Evolutionary conservation across 345 rosid species (phyloP).

Genomic region (Euphorbia peplus): DNA sequence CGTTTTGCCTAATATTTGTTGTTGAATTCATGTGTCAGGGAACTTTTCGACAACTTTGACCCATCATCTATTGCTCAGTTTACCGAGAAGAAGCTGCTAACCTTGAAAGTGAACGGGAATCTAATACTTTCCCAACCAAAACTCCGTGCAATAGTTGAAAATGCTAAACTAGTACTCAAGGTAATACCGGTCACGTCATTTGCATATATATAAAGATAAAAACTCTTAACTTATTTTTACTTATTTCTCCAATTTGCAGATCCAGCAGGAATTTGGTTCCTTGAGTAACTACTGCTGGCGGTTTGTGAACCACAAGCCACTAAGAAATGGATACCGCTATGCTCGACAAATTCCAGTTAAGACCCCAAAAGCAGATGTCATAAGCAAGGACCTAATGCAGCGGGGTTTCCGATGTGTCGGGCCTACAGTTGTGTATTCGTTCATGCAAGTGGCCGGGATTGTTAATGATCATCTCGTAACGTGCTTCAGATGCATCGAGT

Average conservation of each 20-base stretch:
- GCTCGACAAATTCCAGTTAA: constrained; percentile 79
- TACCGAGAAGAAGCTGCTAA: constrained; percentile 64
- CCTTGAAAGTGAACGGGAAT: constrained; percentile 59
- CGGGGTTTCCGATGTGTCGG: constrained; percentile 95
- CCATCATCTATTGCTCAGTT: constrained; percentile 54
- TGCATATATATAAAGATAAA: background rate
- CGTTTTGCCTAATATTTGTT: constrained; percentile 10
- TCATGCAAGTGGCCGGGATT: constrained; percentile 80
- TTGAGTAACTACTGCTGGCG: constrained; percentile 79
- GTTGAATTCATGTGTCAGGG: constrained; percentile 44
- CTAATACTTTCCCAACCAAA: constrained; percentile 75
- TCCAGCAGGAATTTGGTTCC: constrained; percentile 79
- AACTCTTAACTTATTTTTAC: background rate
- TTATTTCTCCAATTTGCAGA: constrained; percentile 40
- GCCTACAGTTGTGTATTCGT: constrained; percentile 75
- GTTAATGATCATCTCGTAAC: constrained; percentile 73
- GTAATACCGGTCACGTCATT: constrained; percentile 32
- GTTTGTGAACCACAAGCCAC: constrained; percentile 60
- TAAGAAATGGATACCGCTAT: constrained; percentile 61
- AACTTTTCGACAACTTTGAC: constrained; percentile 68
- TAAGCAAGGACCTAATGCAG: constrained; percentile 90
- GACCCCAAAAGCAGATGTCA: constrained; percentile 80
- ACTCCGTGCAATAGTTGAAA: constrained; percentile 77
- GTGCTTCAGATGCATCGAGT: constrained; percentile 73
- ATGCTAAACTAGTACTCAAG: constrained; percentile 75